A percentile compares a stretch with the other conserved stretches of the same genome.
Conservation (phyloP, 2,329 filamentous ascomycete genomes). For the Fusarium denticulatum region DNA sequence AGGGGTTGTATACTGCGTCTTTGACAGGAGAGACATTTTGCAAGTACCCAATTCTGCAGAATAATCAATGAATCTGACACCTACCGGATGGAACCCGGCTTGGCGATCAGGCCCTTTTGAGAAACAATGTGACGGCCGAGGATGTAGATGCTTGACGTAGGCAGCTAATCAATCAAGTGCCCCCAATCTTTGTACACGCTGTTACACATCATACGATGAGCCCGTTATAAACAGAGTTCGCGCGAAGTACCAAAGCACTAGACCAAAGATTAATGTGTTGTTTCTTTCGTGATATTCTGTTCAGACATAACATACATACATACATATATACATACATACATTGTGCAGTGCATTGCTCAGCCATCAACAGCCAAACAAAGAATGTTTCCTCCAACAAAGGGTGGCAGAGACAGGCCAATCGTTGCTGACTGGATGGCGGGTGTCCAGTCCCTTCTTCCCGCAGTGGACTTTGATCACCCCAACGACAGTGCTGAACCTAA, state of each 20-base stretch:
- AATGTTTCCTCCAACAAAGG: background rate
- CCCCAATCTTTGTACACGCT: background rate
- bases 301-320: too few species aligned
- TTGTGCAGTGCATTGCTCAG: background rate
- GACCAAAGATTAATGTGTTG: background rate
- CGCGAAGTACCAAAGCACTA: background rate
- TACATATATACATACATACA: background rate
- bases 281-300: background rate
- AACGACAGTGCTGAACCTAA: background rate
- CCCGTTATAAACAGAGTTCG: constrained; percentile 1
- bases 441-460: constrained; percentile 1
- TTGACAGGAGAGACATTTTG: background rate
- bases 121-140: background rate
- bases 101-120: background rate
- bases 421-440: background rate
- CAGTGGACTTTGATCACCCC: background rate
- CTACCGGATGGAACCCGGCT: background rate
- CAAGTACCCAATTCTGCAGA: background rate
- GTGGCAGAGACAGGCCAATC: background rate
- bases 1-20: background rate
- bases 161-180: background rate
- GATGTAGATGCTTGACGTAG: background rate
- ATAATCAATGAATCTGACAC: background rate
- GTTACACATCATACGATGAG: background rate
- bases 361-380: background rate